A percentile compares a stretch with the other conserved stretches of the same genome.
phyloP scores from a whole-genome alignment of 1,139 yeast genomes.

The Debaryomycetaceae sp. region DNA sequence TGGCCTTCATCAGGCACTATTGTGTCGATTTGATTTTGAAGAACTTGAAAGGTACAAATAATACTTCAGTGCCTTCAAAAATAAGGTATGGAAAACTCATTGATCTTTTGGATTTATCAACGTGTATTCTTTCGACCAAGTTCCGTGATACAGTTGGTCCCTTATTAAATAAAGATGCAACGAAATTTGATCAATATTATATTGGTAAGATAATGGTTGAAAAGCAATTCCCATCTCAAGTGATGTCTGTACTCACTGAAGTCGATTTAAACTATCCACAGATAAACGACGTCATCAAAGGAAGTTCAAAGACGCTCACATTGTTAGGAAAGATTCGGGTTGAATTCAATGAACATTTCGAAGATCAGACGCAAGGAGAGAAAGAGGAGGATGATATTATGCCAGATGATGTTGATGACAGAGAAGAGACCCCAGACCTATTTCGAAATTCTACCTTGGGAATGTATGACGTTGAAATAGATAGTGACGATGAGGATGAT shows the following conservation, averaged over 20 bases:
- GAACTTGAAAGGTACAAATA: constrained; percentile 51
- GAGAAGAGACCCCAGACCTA: constrained; percentile 80
- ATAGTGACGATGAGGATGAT: constrained; percentile 50
- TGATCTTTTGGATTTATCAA: constrained; percentile 54
- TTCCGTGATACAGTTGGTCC: constrained; percentile 43
- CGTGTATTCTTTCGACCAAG: constrained; percentile 40
- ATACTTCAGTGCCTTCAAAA: constrained; percentile 19
- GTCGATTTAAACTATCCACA: constrained; percentile 72
- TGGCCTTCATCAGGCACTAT: constrained; percentile 70
- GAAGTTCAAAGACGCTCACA: constrained; percentile 59
- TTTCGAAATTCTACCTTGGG: constrained; percentile 87
- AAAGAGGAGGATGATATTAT: constrained; percentile 59
- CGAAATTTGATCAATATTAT: constrained; percentile 55
- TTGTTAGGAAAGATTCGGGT: constrained; percentile 60
- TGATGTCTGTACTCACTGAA: constrained; percentile 57
- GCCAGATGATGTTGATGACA: constrained; percentile 58
- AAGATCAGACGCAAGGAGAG: constrained; percentile 41
- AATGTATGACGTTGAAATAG: constrained; percentile 85
- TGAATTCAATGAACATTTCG: constrained; percentile 56
- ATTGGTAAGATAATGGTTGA: constrained; percentile 66
- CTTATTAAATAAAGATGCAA: constrained; percentile 44
- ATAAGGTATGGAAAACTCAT: constrained; percentile 52
- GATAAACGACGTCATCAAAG: constrained; percentile 54
- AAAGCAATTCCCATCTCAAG: constrained; percentile 54
- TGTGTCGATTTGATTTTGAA: constrained; percentile 69